Percentiles rank a stretch among this genome's conserved stretches.
phyloP scores from a whole-genome alignment of 2,329 filamentous ascomycete species.

The Pseudocercospora musae region DNA sequence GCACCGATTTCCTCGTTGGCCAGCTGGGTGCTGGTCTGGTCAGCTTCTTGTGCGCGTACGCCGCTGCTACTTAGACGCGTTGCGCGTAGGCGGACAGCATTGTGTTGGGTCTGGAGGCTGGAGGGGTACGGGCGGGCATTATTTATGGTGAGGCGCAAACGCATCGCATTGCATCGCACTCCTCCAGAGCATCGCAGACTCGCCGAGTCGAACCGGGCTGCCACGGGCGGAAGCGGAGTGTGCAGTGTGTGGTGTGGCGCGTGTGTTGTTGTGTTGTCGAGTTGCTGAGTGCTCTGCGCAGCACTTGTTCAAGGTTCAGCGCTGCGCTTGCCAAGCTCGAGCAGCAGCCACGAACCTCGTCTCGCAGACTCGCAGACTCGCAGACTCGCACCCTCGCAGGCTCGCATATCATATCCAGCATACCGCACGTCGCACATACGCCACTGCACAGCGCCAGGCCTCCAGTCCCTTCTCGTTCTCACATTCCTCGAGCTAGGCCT shows the following conservation, averaged over 20 bases:
- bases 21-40: not conserved
- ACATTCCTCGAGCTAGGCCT: not conserved
- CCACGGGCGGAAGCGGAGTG: not conserved
- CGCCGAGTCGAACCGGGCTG: not conserved
- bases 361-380: not conserved
- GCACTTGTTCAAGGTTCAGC: too few species aligned
- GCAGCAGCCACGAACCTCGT: slow-evolving; percentile 3
- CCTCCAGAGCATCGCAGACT: not conserved
- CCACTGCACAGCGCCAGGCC: not conserved
- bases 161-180: not conserved
- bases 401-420: not conserved
- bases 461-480: not conserved
- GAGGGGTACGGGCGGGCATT: not conserved
- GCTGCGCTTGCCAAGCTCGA: not conserved
- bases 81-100: too few species aligned
- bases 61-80: not conserved
- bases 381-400: too few species aligned
- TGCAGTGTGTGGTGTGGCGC: not conserved
- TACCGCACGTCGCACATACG: not conserved
- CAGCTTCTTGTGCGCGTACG: slow-evolving; percentile 1
- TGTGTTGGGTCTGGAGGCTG: not conserved
- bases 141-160: not conserved
- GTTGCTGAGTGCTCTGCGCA: slow-evolving; percentile 1
- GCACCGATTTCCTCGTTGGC: slow-evolving; percentile 8
- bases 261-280: not conserved